These are phyloP conservation scores for Pseudogymnoascus sp. DNA, from an alignment of 2,329 filamentous ascomycete genomes.

Conservation along the genomic window DNA sequence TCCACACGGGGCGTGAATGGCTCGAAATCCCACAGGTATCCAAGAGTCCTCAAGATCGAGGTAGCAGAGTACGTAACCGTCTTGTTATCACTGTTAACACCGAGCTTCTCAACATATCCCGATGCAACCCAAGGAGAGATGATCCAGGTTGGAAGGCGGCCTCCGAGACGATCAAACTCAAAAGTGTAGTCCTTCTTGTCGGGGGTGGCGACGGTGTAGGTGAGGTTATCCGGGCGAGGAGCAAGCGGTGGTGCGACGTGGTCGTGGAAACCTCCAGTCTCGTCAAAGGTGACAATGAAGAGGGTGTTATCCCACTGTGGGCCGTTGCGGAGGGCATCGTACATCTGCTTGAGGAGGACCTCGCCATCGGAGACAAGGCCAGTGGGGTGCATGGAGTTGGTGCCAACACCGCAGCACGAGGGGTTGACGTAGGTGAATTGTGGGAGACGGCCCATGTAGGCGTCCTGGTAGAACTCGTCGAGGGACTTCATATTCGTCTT, in stretches of 20 bases:
- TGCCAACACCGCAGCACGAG: slow-evolving; percentile 32
- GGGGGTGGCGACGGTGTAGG: slow-evolving; percentile 29
- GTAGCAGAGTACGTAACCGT: slow-evolving; percentile 30
- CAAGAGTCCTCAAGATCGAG: slow-evolving; percentile 34
- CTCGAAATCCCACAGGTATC: slow-evolving; percentile 30
- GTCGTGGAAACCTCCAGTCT: slow-evolving; percentile 32
- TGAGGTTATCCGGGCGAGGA: slow-evolving; percentile 28
- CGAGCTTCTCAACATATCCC: slow-evolving; percentile 33
- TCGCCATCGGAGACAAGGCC: slow-evolving; percentile 31
- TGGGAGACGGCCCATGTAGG: slow-evolving; percentile 26
- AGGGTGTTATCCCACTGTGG: slow-evolving; percentile 31
- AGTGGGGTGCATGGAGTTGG: slow-evolving; percentile 29
- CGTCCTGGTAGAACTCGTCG: slow-evolving; percentile 29
- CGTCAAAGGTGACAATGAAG: slow-evolving; percentile 30
- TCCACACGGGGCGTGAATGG: slow-evolving; percentile 10
- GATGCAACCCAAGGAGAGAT: slow-evolving; percentile 38
- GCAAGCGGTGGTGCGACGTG: slow-evolving; percentile 29
- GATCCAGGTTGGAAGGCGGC: slow-evolving; percentile 35
- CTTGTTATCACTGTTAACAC: slow-evolving; percentile 29
- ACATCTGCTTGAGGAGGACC: slow-evolving; percentile 30
- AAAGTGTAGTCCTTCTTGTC: slow-evolving; percentile 32
- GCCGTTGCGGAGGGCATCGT: slow-evolving; percentile 29
- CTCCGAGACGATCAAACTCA: slow-evolving; percentile 34
- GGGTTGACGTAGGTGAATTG: slow-evolving; percentile 32
- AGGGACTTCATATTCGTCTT: slow-evolving; percentile 27